Evolutionary conservation across 2,329 filamentous ascomycete species (phyloP), one percentile per base, ranked within the genome.

Genomic region (Penicillium concentricum): DNA sequence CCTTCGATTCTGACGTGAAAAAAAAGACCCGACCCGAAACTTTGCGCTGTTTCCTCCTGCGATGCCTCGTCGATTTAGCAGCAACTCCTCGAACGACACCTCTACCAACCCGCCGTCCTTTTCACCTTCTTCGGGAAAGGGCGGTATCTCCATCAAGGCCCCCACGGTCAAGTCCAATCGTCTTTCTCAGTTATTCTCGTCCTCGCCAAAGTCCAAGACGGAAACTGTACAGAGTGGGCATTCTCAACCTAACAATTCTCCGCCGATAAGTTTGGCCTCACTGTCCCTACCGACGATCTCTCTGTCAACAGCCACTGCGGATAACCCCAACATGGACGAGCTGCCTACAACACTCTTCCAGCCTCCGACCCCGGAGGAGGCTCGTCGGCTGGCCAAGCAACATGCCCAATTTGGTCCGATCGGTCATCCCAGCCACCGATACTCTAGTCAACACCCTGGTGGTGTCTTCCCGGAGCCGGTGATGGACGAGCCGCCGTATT

Each of bases 401-500:
- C 90, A 97, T 70, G 89, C 93, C 35, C 92, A 97, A 71, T 99
- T 97, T 70, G 94, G 90, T 13, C 93, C 93, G 16, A 81, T 97
- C 48, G 83, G 87, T 63, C 88, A 91, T 63, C 84, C 87, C 49
- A 88, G 83, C 69, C 93, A 99, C 76, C 84, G 90, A 71, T 96
- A 97, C 78, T 87, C 90, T 61, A 97, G 92, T 81, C 86, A 89
- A 74, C 92, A 95, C 73, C 86, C 89, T 60, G 93, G 92, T 65
- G 85, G 87, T 67, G 84, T 88, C 38, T 88, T 97, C 57, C 86
- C 87, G 44, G 85, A 91, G 37, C 92, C 93, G 5, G 81, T 97
- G 58, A 91, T 96, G 72, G 94, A 99, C 71, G 93, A 97, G 74
- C 93, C 94, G 41, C 91, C 93, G 18, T 97, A 97, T 79, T 97